phyloP scores from a whole-genome alignment of 2,329 filamentous ascomycete species.

The Trichophyton schoenleinii region DNA sequence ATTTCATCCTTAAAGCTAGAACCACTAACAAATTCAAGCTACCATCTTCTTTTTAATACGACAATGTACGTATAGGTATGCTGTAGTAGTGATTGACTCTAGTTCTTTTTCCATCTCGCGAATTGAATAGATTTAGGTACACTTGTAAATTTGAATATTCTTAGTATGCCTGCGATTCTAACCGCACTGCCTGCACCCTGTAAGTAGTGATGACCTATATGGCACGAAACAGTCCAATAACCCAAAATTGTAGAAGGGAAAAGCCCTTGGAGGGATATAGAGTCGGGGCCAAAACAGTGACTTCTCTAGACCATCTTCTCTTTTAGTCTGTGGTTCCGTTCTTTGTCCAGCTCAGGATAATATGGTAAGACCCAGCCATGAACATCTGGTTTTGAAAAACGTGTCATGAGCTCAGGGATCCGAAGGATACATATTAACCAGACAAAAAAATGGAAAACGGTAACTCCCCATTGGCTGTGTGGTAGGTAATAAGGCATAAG shows the following conservation, averaged over 20 bases:
- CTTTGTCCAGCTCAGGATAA: background rate
- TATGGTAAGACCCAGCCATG: background rate
- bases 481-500: conserved; percentile 13
- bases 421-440: conserved; percentile 17
- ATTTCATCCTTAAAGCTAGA: no score
- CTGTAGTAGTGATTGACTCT: no score
- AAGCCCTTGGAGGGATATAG: no score
- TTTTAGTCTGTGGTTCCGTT: background rate
- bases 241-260: no score
- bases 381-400: background rate
- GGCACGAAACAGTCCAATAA: no score
- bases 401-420: background rate
- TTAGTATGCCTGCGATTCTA: no score
- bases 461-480: conserved; percentile 15
- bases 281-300: no score
- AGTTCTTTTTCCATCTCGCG: background rate
- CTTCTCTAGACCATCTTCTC: background rate
- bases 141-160: background rate
- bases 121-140: background rate
- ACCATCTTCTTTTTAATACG: no score
- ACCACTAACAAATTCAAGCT: no score
- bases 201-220: no score
- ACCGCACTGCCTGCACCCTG: no score
- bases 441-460: conserved; percentile 13
- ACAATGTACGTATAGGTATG: no score